Base-by-base conservation (phyloP, 2,329 filamentous ascomycete species). In the Penicillium occitanis region DNA sequence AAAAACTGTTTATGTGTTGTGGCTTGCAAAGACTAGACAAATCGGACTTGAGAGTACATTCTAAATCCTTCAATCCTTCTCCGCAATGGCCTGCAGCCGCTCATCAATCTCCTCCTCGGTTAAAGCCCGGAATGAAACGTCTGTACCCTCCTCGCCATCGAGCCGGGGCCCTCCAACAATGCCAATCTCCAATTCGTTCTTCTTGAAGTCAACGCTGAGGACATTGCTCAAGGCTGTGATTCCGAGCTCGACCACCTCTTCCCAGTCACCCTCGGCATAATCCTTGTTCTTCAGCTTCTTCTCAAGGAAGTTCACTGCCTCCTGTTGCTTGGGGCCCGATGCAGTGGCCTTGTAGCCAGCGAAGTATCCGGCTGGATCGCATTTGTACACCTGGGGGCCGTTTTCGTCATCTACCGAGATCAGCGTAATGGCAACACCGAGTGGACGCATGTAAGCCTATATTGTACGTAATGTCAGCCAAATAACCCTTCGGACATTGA, bases 241-340 rank as follows among this genome's bases (percentile, higher is more conserved):
- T 67, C 92, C 95, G 74, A 98, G 86, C 85, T 99, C 95, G 60
- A 99, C 94, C 59, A 99, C 95, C 68, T 99, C 95, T 80, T 97
- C 92, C 95, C 95, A 99, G 76, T 84, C 89, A 68, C 95, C 95
- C 66, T 95, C 91, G 42, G 94, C 95, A 74, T 87, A 85, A 75
- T 98, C 93, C 88, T 97, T 97, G 89, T 97, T 97, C 85, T 97
- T 97, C 80, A 99, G 88, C 87, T 98, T 98, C 90, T 98, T 98
- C 87, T 99, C 95, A 67, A 99, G 86, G 80, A 96, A 93, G 82
- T 99, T 99, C 78, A 98, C 88, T 69, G 95, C 95, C 85, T 99
- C 95, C 80, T 99, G 95, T 80, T 97, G 94, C 84, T 99, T 99
- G 64, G 95, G 95, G 5, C 95, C 95, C 7, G 95, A 96, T 63